Evolutionary conservation across 768 basidiomycete species (phyloP).

Genomic region (Agrocybe chaxingu): DNA sequence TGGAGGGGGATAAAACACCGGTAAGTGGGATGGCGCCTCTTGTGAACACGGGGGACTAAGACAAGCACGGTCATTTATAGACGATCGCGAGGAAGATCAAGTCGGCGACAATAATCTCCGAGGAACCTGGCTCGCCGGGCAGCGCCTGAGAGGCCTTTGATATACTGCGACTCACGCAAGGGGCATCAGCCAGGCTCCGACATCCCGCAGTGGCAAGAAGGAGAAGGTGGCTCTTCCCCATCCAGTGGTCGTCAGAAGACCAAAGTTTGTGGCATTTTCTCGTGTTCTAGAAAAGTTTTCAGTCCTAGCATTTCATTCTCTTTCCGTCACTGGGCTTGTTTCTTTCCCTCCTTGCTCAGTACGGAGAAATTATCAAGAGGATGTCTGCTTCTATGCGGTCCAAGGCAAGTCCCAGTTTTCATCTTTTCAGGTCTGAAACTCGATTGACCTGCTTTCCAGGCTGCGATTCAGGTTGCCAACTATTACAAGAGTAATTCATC

Average conservation of each 20-base stretch:
- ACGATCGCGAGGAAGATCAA: slow-evolving; percentile 36
- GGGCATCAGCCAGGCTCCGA: slow-evolving; percentile 20
- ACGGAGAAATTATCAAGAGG: slow-evolving; percentile 67
- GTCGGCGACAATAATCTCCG: slow-evolving; percentile 35
- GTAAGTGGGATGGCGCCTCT: slow-evolving; percentile 8
- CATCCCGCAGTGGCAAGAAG: slow-evolving; percentile 21
- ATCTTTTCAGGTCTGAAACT: neutral
- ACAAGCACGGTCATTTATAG: neutral
- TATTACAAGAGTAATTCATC: slow-evolving; percentile 45
- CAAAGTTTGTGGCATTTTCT: slow-evolving; percentile 41
- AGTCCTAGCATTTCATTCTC: slow-evolving; percentile 13
- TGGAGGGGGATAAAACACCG: slow-evolving; percentile 8
- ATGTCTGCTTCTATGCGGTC: slow-evolving; percentile 66
- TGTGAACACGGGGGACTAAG: neutral
- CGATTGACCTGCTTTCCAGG: slow-evolving; percentile 29
- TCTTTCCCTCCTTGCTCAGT: slow-evolving; percentile 50
- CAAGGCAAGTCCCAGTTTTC: slow-evolving; percentile 37
- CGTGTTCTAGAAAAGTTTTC: neutral
- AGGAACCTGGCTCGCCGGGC: slow-evolving; percentile 29
- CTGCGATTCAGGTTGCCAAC: slow-evolving; percentile 52
- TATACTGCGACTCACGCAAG: slow-evolving; percentile 16
- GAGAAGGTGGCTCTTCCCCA: slow-evolving; percentile 17
- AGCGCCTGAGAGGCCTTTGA: slow-evolving; percentile 17
- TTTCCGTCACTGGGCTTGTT: slow-evolving; percentile 38
- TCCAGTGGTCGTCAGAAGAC: slow-evolving; percentile 67